Base-by-base conservation (phyloP, 2,329 filamentous ascomycete genomes). In the Sclerotinia borealis region DNA sequence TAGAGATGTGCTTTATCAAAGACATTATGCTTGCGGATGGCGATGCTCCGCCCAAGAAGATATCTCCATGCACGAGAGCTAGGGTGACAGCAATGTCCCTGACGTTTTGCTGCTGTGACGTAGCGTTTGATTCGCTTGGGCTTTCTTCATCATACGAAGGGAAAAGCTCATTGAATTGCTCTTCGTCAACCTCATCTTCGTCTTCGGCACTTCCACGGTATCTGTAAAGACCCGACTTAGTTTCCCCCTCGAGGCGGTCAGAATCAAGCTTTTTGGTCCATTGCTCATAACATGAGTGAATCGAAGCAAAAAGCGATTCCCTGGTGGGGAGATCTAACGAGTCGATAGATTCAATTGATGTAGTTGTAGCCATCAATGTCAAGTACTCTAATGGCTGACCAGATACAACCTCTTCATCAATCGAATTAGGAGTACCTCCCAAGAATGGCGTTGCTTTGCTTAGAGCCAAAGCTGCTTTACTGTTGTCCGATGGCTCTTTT, bases 111-210 rank as follows among this genome's bases (percentile, higher is more conserved):
- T n/a, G 62, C 39, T n/a, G 59, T 63, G 19, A 49, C 47, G 2
- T n/a, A 19, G 29, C 51, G 67, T 69, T 61, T 68, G 68, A 61
- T 2, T 60, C 48, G 19, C 65, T 59, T n/a, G 63, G 63, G 31
- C 74, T 61, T 1, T 70, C 72, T 13, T 83, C 81, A 17, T 90
- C 86, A 67, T 86, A 96, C 6, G 83, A 85, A 1, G 93, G 93
- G 77, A 98, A 98, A 8, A 98, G 79, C 67, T 89, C 83, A 25
- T 87, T 82, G 68, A 96, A 88, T 67, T 95, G 90, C 62, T 89
- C 84, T 66, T 88, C 83, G 59, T 92, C 85, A 11, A 84, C 79
- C 69, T 90, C 88, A 63, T 96, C 89, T 67, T 91, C 86, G 54
- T 93, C 88, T 65, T 93, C 89, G 45, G 85, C 78, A 45, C 86